Evolutionary conservation across 176 grass and related monocot genomes (phyloP).

Genomic region (sorghum (Sorghum bicolor)): Sorghum_bicolor_NCBIv3 NC_012871.2:69110001-69110500

Average conservation of each 20-base stretch:
- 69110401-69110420: background rate
- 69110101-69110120: too few relatives aligned
- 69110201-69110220: background rate
- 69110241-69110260: background rate
- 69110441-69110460: background rate
- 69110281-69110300: background rate
- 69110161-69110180: background rate
- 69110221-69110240: background rate
- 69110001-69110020: background rate
- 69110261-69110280: background rate
- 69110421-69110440: background rate
- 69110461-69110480: conserved; percentile 26
- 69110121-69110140: background rate
- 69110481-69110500: conserved; percentile 84
- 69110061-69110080: background rate
- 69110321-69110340: background rate
- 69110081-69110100: background rate
- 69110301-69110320: background rate
- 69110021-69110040: background rate
- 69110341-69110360: background rate
- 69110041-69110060: background rate
- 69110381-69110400: background rate
- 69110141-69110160: background rate
- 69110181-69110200: background rate
- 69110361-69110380: background rate